Evolutionary conservation across 352 stramenopile genomes (phyloP).

Genomic region (Globisporangium nunn): DNA sequence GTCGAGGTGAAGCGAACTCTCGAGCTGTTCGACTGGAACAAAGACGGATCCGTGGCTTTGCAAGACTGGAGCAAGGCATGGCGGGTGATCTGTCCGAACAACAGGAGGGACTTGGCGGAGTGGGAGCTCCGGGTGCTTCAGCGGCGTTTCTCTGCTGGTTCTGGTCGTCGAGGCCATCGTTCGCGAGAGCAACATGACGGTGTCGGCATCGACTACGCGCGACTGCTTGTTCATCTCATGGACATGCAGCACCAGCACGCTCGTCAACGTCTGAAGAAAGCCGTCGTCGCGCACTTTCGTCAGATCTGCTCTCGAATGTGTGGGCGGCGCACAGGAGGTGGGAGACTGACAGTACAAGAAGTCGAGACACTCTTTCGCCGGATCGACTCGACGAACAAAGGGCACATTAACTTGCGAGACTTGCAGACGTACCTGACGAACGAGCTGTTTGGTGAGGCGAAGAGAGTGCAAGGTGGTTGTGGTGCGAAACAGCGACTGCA

Average conservation of each 20-base stretch:
- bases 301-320: neutral
- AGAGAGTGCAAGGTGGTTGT: too few relatives aligned
- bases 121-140: constrained; percentile 41
- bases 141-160: constrained; percentile 19
- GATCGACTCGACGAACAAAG: constrained; percentile 35
- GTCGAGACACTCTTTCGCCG: constrained; percentile 22
- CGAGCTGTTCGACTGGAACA: constrained; percentile 41
- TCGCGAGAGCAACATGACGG: neutral
- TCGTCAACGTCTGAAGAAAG: constrained; percentile 15
- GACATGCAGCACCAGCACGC: constrained; percentile 26
- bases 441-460: neutral
- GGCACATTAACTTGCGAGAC: constrained; percentile 32
- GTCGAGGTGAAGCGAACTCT: constrained; percentile 38
- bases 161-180: neutral
- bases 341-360: neutral
- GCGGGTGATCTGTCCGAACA: constrained; percentile 14
- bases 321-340: neutral
- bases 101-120: constrained; percentile 9
- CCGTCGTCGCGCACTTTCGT: constrained; percentile 19
- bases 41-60: constrained; percentile 22
- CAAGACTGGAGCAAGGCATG: constrained; percentile 48
- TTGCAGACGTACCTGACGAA: constrained; percentile 13
- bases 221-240: constrained; percentile 40
- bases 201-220: constrained; percentile 34
- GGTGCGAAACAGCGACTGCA: too few relatives aligned